These are phyloP conservation scores for Cyberlindnera bimundalis DNA, from an alignment of 805 yeast species.

Conservation along the genomic window DNA sequence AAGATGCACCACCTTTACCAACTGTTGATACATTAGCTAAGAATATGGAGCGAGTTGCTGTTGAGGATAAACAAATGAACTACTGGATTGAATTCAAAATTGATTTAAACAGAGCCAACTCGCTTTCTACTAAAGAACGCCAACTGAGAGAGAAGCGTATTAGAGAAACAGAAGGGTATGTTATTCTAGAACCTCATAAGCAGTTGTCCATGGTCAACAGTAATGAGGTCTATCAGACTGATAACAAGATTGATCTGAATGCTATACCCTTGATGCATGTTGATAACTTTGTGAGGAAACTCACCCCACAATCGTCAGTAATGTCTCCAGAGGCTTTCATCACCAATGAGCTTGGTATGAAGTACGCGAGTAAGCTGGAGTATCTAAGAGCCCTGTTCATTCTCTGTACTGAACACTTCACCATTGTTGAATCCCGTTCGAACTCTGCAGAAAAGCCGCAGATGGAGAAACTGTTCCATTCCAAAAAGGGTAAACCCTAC, in stretches of 20 bases:
- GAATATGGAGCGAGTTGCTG: constrained; percentile 15
- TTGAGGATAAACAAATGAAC: constrained; percentile 39
- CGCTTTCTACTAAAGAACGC: constrained; percentile 65
- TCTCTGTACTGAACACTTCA: constrained; percentile 59
- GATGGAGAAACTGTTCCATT: constrained; percentile 39
- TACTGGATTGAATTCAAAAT: constrained; percentile 52
- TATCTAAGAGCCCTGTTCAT: constrained; percentile 61
- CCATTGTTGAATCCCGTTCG: constrained; percentile 32
- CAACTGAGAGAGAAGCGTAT: constrained; percentile 65
- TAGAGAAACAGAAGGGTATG: constrained; percentile 54
- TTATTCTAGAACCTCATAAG: constrained; percentile 61
- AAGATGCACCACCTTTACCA: constrained; percentile 28
- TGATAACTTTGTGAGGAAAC: constrained; percentile 39
- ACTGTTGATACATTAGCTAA: constrained; percentile 22
- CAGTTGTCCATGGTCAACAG: constrained; percentile 42
- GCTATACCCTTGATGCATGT: constrained; percentile 37
- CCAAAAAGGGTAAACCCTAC: constrained; percentile 57
- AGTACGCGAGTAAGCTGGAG: constrained; percentile 52
- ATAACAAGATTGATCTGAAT: constrained; percentile 28
- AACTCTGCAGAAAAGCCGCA: constrained; percentile 21
- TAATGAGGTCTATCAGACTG: constrained; percentile 40
- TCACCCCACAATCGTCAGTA: constrained; percentile 33
- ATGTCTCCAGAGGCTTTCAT: constrained; percentile 55
- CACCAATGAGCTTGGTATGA: constrained; percentile 47
- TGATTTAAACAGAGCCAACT: constrained; percentile 69